phyloP scores from a whole-genome alignment of 2,329 filamentous ascomycete species.

The Neofusicoccum umdonicola region DNA sequence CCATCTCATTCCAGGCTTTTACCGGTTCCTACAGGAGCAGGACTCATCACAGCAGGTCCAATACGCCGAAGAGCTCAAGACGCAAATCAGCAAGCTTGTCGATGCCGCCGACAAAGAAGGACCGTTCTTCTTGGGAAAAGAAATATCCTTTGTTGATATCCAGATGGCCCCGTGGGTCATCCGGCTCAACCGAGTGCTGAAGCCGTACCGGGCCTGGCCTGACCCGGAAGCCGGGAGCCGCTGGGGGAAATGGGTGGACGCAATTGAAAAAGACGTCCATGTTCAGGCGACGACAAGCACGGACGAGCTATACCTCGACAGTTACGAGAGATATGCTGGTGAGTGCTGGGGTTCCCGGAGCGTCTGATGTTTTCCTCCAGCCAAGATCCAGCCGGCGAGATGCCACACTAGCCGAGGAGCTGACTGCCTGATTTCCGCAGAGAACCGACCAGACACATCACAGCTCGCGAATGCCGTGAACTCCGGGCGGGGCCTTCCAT shows the following conservation, averaged over 20 bases:
- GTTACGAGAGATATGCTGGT: conserved; percentile 62
- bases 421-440: conserved; percentile 28
- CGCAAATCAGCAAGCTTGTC: conserved; percentile 62
- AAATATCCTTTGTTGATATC: conserved; percentile 67
- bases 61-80: conserved; percentile 61
- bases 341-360: conserved; percentile 25
- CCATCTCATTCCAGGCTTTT: conserved; percentile 73
- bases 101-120: conserved; percentile 58
- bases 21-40: conserved; percentile 66
- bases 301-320: conserved; percentile 65
- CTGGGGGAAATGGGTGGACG: conserved; percentile 68
- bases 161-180: conserved; percentile 75
- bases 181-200: conserved; percentile 63
- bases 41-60: conserved; percentile 58
- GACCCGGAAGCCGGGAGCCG: conserved; percentile 61
- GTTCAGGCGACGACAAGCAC: conserved; percentile 66
- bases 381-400: background rate
- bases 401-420: background rate
- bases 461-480: conserved; percentile 61
- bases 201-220: conserved; percentile 65
- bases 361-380: background rate
- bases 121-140: conserved; percentile 65
- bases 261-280: conserved; percentile 63
- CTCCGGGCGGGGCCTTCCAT: conserved; percentile 54
- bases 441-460: conserved; percentile 60